These are phyloP conservation scores for Licmophora abbreviata DNA, from an alignment of 108 stramenopile genomes.

Conservation along the genomic window DNA sequence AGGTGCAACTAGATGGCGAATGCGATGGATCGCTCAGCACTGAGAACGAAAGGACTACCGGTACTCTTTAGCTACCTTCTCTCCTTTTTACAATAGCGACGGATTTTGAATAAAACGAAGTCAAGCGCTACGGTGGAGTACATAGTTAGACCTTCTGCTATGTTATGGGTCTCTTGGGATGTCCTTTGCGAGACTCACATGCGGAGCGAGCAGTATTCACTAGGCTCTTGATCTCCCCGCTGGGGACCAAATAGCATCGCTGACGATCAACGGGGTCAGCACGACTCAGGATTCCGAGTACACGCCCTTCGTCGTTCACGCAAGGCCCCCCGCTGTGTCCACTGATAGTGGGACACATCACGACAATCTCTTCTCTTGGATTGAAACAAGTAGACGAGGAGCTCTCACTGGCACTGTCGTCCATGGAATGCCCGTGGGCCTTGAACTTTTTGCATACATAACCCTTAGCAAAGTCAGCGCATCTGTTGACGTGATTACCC, in stretches of 20 bases:
- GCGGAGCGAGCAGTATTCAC: too few species aligned
- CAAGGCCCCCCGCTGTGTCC: conserved; percentile 78
- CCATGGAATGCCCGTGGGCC: conserved; percentile 8
- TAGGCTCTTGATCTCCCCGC: conserved; percentile 41
- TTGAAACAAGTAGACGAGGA: conserved; percentile 13
- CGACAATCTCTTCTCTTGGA: conserved; percentile 70
- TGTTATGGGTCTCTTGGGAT: too few species aligned
- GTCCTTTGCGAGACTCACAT: too few species aligned
- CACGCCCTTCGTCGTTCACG: conserved; percentile 69
- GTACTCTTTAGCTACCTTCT: too few species aligned
- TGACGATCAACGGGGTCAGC: conserved; percentile 66
- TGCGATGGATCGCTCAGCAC: too few species aligned
- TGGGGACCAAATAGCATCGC: conserved; percentile 68
- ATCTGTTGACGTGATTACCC: conserved; percentile 52
- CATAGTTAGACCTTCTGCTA: too few species aligned
- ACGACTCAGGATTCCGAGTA: conserved; percentile 66
- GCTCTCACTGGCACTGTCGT: conserved; percentile 23
- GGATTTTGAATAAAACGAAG: too few species aligned
- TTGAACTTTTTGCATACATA: conserved; percentile 46
- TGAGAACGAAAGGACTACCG: too few species aligned
- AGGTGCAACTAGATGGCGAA: neutral
- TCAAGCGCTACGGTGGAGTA: too few species aligned
- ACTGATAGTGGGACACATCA: conserved; percentile 59
- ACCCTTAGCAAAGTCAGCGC: conserved; percentile 62
- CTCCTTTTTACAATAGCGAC: too few species aligned